Base-by-base conservation (phyloP, 139 green algal genomes). In the Monoraphidium neglectum region DNA sequence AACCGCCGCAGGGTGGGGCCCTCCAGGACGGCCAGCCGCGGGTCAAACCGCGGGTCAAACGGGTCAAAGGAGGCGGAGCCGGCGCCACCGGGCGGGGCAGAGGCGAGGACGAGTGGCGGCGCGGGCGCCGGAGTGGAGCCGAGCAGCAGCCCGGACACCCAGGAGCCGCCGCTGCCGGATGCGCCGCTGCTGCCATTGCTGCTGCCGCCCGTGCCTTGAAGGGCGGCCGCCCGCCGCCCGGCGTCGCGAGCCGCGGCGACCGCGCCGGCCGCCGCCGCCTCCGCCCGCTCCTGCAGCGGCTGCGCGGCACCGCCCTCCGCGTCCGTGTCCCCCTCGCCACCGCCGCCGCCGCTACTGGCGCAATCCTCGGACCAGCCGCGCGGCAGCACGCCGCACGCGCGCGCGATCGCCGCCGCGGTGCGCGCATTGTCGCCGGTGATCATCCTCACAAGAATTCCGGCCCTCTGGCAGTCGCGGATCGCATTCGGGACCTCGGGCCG, bases 381-480 rank as follows among this genome's bases (percentile, higher is more conserved):
- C 12, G 82, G 83, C 77, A 98, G 81, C 53, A 99, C 98, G 76
- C 92, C 90, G 53, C 87, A 94, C 81, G 96, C 70, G 18, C 62
- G 54, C 6, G 95, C 96, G 37, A 99, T 99, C 62, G 84, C 77
- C 33, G 90, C 82, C 5, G 91, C 96, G 30, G 96, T 99, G 59
- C 66, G 70, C 8, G 87, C 77, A 76, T 98, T 98, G 85, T 99
- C 96, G 37, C 95, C 93, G 18, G 96, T 99, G 30, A 99, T 87
- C 95, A 99, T 99, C 65, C 94, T 92, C 26, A 99, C 96, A 0
- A 77, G 83, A 76, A 99, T 96, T 63, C 95, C 95, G 15, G 94
- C 63, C 0, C 85, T 57, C 68, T 93, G 84, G 74, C 94, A 98
- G 62, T 91, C 78, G 26, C 59, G 16, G 18, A 99, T 93, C 26